phyloP scores from a whole-genome alignment of 2,329 filamentous ascomycete species.

The Chalaropsis ovoidea region DNA sequence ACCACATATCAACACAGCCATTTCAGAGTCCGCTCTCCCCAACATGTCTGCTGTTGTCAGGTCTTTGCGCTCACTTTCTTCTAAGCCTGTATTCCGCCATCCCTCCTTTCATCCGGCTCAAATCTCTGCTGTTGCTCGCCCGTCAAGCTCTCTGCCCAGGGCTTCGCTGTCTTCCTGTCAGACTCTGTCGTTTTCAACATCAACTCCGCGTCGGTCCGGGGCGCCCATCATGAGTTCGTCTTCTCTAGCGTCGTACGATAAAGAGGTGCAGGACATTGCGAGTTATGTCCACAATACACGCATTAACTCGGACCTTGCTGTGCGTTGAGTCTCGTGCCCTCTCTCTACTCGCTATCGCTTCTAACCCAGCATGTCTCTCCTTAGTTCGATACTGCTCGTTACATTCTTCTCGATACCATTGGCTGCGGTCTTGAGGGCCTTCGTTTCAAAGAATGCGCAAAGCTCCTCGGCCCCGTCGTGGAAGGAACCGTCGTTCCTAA shows the following conservation, averaged over 20 bases:
- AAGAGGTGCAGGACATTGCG: conserved; percentile 91
- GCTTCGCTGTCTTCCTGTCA: conserved; percentile 24
- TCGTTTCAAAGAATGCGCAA: conserved; percentile 90
- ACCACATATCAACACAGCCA: background rate
- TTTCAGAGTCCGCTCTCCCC: background rate
- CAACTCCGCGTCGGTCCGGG: conserved; percentile 29
- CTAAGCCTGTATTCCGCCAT: conserved; percentile 5
- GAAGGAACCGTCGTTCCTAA: conserved; percentile 85
- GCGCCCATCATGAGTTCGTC: conserved; percentile 42
- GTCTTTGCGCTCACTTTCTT: background rate
- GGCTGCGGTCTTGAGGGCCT: conserved; percentile 94
- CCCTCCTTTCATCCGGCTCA: background rate
- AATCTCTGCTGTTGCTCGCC: background rate
- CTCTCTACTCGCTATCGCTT: background rate
- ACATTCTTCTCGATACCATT: conserved; percentile 92
- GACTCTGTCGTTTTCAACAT: conserved; percentile 38
- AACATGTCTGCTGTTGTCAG: conserved; percentile 11
- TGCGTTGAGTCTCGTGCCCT: conserved; percentile 40
- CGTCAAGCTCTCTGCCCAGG: background rate
- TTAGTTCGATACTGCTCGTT: conserved; percentile 89
- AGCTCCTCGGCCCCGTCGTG: conserved; percentile 85
- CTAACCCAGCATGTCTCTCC: background rate
- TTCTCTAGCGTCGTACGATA: conserved; percentile 57
- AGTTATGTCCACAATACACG: conserved; percentile 87
- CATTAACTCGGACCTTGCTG: conserved; percentile 83